phyloP scores from a whole-genome alignment of 768 basidiomycete species.

The Lentinus brumalis region DNA sequence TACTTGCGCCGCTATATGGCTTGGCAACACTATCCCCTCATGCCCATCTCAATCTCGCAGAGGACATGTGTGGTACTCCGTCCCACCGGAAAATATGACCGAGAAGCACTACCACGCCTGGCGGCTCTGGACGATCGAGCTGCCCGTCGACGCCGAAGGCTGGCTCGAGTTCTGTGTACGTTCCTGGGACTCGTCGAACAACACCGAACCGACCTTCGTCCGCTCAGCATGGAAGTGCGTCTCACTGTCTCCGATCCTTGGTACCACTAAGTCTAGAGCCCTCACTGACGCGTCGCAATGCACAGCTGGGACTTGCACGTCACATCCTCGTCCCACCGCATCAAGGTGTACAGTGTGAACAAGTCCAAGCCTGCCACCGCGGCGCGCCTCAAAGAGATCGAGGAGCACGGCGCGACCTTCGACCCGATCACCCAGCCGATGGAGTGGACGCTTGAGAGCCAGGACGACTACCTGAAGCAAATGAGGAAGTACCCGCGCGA shows the following conservation, averaged over 20 bases:
- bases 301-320: constrained; percentile 54
- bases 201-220: constrained; percentile 57
- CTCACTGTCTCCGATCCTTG: not conserved
- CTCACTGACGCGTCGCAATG: not conserved
- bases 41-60: constrained; percentile 22
- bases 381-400: constrained; percentile 43
- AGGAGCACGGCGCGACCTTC: constrained; percentile 40
- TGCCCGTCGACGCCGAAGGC: constrained; percentile 56
- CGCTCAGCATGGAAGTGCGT: constrained; percentile 58
- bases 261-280: not conserved
- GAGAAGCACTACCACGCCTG: constrained; percentile 60
- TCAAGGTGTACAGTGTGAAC: constrained; percentile 58
- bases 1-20: constrained; percentile 19
- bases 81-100: constrained; percentile 47
- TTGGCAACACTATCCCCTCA: not conserved
- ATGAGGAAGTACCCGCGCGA: constrained; percentile 26
- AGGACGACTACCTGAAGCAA: constrained; percentile 24
- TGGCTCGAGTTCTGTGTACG: constrained; percentile 59
- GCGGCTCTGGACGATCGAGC: constrained; percentile 53
- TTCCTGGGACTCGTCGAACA: constrained; percentile 60
- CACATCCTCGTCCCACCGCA: constrained; percentile 53
- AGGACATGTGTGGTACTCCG: constrained; percentile 53
- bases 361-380: constrained; percentile 43
- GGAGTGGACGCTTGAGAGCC: constrained; percentile 29
- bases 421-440: constrained; percentile 45